Base-by-base conservation (phyloP, 2,329 filamentous ascomycete genomes). In the Aureobasidium sp. region DNA sequence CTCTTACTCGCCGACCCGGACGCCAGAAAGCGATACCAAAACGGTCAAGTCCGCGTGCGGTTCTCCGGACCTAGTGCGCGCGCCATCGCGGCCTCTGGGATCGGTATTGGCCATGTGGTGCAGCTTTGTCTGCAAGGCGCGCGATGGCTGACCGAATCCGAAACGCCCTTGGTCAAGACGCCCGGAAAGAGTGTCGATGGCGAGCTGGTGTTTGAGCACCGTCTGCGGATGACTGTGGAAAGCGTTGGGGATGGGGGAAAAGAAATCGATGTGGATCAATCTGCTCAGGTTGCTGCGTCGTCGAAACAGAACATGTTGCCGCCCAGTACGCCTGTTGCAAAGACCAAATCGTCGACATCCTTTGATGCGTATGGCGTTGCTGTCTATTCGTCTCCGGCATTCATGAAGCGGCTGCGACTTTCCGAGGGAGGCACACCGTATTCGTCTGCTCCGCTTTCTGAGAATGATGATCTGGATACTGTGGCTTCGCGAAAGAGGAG, bases 1-100 rank as follows among this genome's bases (percentile, higher is more conserved):
- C 83, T 96, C 47, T 79, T 94, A 17, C 79, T 97, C 29, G 87
- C 87, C 40, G 90, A 96, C 62, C 83, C 84, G 40, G 89, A 96
- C 66, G 86, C 90, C 63, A 85, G 88, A 42, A 76, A 91, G 47
- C 86, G 91, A 53, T 81, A 82, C 57, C 76, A 78, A 35, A 85
- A 80, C 59, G 91, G 91, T 11, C 89, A 95, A 69, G 81, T 95
- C 19, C 84, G 90, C 54, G 79, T 90, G 44, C 80, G 84, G 37
- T 89, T 96, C 60, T 75, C 77, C 25, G 87, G 85, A 7, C 71
- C 80, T 4, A 81, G 83, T 59, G 91, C 88, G 14, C 81, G 81
- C 61, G 79, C 79, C 16, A 75, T 94, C 34, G 80, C 83, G 6
- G 77, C 79, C 44, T 79, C 79, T 10, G 80, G 78, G 10, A 70